These are phyloP conservation scores for Albatrellus sp. DNA, from an alignment of 1,284 basidiomycete species.

Conservation along the genomic window DNA sequence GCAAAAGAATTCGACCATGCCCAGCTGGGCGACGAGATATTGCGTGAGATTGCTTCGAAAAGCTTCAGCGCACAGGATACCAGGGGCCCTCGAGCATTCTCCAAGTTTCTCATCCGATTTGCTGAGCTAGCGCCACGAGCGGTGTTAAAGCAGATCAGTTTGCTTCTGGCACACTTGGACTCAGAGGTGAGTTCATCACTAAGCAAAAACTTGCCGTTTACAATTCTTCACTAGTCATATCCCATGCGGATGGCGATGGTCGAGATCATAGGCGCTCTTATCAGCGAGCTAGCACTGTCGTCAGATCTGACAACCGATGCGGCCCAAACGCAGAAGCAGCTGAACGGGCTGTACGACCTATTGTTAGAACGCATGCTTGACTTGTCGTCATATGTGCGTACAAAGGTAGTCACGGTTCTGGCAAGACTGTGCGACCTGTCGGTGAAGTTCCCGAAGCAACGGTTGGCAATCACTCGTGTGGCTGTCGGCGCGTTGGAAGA, in stretches of 20 bases:
- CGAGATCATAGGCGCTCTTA: slow-evolving; percentile 75
- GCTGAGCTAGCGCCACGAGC: slow-evolving; percentile 78
- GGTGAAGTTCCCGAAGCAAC: slow-evolving; percentile 80
- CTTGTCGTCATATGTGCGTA: slow-evolving; percentile 82
- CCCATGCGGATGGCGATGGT: slow-evolving; percentile 92
- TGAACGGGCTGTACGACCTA: slow-evolving; percentile 73
- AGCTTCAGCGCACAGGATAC: slow-evolving; percentile 73
- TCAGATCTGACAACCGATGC: slow-evolving; percentile 43
- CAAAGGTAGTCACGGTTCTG: slow-evolving; percentile 75
- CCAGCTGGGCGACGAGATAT: slow-evolving; percentile 83
- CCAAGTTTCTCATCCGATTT: slow-evolving; percentile 74
- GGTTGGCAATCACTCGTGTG: slow-evolving; percentile 64
- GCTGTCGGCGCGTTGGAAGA: slow-evolving; percentile 81
- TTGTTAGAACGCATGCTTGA: slow-evolving; percentile 85
- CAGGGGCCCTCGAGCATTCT: slow-evolving; percentile 82
- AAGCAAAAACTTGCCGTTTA: background rate
- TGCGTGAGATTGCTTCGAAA: slow-evolving; percentile 75
- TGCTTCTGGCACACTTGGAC: slow-evolving; percentile 80
- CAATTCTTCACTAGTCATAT: slow-evolving; percentile 51
- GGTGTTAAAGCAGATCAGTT: slow-evolving; percentile 82
- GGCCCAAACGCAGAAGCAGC: slow-evolving; percentile 65
- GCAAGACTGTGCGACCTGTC: slow-evolving; percentile 62
- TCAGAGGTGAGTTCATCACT: slow-evolving; percentile 56
- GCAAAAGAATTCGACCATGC: slow-evolving; percentile 83
- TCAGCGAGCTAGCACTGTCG: slow-evolving; percentile 60